Evolutionary conservation across 169 alveolate species (phyloP).

Genomic region (Plasmodium coatneyi): DNA sequence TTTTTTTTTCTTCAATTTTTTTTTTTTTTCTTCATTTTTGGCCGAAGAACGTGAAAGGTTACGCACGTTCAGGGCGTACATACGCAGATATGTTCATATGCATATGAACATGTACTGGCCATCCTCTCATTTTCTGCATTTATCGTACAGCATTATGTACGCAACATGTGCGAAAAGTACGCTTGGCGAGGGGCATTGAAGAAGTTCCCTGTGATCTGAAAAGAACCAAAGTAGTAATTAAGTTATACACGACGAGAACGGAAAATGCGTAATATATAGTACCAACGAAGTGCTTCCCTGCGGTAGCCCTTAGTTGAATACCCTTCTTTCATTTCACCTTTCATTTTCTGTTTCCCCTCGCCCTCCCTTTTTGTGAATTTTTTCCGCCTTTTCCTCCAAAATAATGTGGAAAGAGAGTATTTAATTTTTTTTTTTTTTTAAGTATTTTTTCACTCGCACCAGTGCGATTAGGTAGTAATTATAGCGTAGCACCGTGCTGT

Average conservation of each 20-base stretch:
- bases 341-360: no score
- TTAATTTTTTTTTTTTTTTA: slow-evolving; percentile 1
- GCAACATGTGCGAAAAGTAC: background rate
- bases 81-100: background rate
- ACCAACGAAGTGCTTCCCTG: background rate
- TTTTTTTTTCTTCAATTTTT: background rate
- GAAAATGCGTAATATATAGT: background rate
- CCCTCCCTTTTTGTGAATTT: background rate
- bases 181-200: background rate
- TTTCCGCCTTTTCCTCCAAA: background rate
- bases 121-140: background rate
- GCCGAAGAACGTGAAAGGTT: background rate
- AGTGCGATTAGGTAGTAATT: background rate
- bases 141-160: background rate
- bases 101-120: background rate
- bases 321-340: background rate
- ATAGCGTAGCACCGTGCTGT: background rate
- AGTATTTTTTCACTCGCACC: background rate
- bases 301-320: background rate
- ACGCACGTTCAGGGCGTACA: background rate
- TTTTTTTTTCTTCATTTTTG: background rate
- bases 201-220: background rate
- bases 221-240: background rate
- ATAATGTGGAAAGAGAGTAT: background rate
- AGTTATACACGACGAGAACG: background rate